Base-by-base conservation (phyloP, 2,329 filamentous ascomycete genomes). In the Claviceps sp. region DNA sequence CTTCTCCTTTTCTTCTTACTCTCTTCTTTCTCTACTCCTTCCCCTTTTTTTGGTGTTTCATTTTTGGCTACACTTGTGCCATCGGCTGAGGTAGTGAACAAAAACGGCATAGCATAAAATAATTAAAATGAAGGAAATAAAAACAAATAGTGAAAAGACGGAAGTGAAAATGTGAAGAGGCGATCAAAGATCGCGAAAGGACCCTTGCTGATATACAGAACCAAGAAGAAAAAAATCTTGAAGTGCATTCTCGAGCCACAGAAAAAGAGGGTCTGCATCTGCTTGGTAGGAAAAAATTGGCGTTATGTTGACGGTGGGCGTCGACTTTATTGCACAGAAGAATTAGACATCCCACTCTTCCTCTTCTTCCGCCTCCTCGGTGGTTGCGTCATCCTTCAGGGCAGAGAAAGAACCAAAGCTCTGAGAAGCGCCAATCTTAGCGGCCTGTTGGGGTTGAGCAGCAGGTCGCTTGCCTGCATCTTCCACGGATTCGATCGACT, bases 301-400 rank as follows among this genome's bases (percentile, higher is more conserved):
- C 16, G 18, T 40, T 30, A 34, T 9, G 16, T 14, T 42, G 13
- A 20, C 5, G 41, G 11, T 8, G 4, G 40, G 22, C 13, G 34
- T 47, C 37, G 11, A 13, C 6, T 24, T 38, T 26, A 2, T 6
- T 11, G 41, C 5, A 16, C 40, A n/a, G 2, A 45, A 22, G 45
- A 16, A 37, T 65, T 65, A 77, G 51, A 78, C 74, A 50, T 77
- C 74, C 75, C 75, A 78, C 60, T 78, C 75, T 55, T 71, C 67
- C 57, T 74, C 69, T 43, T 71, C 65, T 14, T 71, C 69, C 76
- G 70, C 69, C 45, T 72, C 65, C 13, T 71, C 69, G 16, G 70
- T 69, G 41, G 63, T 65, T 41, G 61, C 59, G 40, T 68, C 67
- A 42, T 72, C 67, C 53, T 69, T 67, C 54, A 78, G 64, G 4